These are phyloP conservation scores for Rhynchospora pubera DNA, from an alignment of 176 grass and related monocot genomes.

Conservation along the genomic window DNA sequence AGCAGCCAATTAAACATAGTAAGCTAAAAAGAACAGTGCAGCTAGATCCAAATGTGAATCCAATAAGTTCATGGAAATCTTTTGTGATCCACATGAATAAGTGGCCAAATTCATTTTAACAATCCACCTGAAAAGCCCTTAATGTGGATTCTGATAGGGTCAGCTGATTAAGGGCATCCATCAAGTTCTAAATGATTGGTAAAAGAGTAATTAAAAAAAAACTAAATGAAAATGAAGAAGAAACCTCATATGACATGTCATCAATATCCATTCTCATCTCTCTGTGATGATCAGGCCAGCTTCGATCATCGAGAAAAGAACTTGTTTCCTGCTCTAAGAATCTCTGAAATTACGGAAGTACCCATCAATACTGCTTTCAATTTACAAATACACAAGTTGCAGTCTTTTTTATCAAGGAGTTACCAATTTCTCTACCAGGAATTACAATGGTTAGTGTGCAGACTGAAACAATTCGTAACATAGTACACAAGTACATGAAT, in stretches of 20 bases:
- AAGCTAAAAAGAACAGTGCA: not conserved
- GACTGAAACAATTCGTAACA: not conserved
- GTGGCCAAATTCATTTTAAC: no score
- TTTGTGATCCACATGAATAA: not conserved
- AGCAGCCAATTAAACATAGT: not conserved
- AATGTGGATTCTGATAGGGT: not conserved
- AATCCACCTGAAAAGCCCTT: not conserved
- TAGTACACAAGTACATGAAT: not conserved
- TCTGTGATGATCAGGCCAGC: slow-evolving; percentile 62
- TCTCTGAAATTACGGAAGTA: slow-evolving; percentile 17
- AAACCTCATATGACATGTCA: slow-evolving; percentile 84
- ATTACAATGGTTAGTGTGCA: not conserved
- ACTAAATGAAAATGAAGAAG: slow-evolving; percentile 7
- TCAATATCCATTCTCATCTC: slow-evolving; percentile 96
- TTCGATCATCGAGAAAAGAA: slow-evolving; percentile 33
- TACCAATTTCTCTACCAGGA: not conserved
- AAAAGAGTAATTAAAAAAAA: not conserved
- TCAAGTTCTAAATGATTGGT: not conserved
- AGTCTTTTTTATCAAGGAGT: not conserved
- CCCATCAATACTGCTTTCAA: not conserved
- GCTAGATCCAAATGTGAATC: not conserved
- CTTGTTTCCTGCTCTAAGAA: slow-evolving; percentile 16
- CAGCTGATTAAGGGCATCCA: not conserved
- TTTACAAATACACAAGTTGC: not conserved
- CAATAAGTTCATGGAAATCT: not conserved